phyloP scores from a whole-genome alignment of 257 asterid species.

The Solanum phureja region DNA sequence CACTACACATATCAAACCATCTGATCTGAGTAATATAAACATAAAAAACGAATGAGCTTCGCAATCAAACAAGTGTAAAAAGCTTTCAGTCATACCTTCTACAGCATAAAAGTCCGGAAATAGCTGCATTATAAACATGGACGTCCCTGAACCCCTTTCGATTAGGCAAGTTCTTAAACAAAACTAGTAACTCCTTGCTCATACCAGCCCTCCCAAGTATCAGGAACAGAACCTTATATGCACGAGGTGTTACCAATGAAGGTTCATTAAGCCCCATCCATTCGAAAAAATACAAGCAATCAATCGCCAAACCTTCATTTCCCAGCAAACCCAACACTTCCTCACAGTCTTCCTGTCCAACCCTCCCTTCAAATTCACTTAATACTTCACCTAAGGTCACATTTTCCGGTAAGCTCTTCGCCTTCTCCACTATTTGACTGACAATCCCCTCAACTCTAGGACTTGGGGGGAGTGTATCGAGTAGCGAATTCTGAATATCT shows the following conservation, averaged over 20 bases:
- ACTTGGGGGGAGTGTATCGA: constrained; percentile 2
- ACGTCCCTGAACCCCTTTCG: constrained; percentile 45
- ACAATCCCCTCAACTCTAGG: constrained; percentile 34
- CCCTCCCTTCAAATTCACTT: constrained; percentile 39
- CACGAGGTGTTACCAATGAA: constrained; percentile 58
- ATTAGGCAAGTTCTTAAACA: constrained; percentile 64
- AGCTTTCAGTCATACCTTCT: constrained; percentile 39
- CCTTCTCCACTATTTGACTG: constrained; percentile 38
- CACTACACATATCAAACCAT: neutral
- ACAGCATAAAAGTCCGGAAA: constrained; percentile 62
- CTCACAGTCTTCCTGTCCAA: constrained; percentile 54
- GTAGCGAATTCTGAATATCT: neutral
- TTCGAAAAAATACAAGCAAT: constrained; percentile 73
- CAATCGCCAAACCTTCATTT: constrained; percentile 41
- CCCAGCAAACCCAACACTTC: constrained; percentile 57
- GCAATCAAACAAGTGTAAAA: neutral
- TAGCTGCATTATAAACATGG: constrained; percentile 69
- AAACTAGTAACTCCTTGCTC: constrained; percentile 50
- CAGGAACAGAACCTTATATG: constrained; percentile 61
- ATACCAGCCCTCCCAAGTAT: constrained; percentile 58
- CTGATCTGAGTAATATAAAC: neutral
- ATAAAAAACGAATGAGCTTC: neutral
- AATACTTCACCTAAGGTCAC: constrained; percentile 70
- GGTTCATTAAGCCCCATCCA: constrained; percentile 90
- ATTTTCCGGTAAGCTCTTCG: constrained; percentile 47